phyloP scores from a whole-genome alignment of 805 yeast genomes.

The Yamadazyma laniorum region DNA sequence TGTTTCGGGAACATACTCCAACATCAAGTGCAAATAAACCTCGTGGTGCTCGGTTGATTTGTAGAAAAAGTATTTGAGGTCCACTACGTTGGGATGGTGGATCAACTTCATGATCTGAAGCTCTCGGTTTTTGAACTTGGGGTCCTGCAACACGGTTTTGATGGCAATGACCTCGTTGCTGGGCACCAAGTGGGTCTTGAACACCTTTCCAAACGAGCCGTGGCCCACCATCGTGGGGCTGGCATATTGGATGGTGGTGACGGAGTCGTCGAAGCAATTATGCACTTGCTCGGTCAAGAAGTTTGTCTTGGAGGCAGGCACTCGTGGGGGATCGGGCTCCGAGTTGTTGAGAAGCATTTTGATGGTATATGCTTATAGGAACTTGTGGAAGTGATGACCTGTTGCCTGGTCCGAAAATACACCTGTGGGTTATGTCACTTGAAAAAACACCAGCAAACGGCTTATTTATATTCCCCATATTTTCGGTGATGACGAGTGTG shows the following conservation, averaged over 20 bases:
- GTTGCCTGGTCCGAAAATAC: no score
- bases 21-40: conserved; percentile 80
- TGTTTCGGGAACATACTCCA: conserved; percentile 94
- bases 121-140: conserved; percentile 90
- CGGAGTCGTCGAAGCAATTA: conserved; percentile 68
- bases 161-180: conserved; percentile 83
- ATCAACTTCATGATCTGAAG: conserved; percentile 91
- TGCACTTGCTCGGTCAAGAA: conserved; percentile 61
- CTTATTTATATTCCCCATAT: neutral
- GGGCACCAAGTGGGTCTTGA: conserved; percentile 66
- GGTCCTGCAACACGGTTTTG: conserved; percentile 94
- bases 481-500: neutral
- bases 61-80: conserved; percentile 82
- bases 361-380: no score
- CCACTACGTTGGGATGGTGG: conserved; percentile 83
- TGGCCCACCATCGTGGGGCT: conserved; percentile 92
- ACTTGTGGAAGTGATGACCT: no score
- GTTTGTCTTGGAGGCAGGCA: conserved; percentile 20
- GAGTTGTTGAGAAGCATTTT: neutral
- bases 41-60: conserved; percentile 69
- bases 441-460: no score
- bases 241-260: conserved; percentile 64
- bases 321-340: conserved; percentile 16
- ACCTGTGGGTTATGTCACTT: no score
- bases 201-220: conserved; percentile 98